A percentile compares a stretch with the other conserved stretches of the same genome.
These are phyloP conservation scores for Sclerotinia sclerotiorum DNA, from an alignment of 2,329 filamentous ascomycete species.

Conservation along the genomic window DNA sequence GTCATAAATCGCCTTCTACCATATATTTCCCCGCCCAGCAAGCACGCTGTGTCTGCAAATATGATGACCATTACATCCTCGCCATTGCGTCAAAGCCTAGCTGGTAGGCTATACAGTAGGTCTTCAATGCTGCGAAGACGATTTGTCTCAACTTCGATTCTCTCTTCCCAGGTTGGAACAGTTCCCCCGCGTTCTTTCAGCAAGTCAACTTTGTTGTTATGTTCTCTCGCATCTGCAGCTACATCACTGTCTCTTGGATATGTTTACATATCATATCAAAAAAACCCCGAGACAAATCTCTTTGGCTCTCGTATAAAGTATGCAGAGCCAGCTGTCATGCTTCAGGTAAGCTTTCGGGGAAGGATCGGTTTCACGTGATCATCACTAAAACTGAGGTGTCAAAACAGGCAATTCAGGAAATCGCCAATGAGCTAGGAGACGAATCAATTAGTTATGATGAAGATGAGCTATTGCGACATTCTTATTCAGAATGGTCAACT, in stretches of 20 bases:
- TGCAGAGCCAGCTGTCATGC: slow-evolving; percentile 21
- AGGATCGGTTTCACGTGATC: not conserved
- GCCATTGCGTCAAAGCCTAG: not conserved
- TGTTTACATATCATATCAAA: slow-evolving; percentile 1
- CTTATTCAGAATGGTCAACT: slow-evolving; percentile 65
- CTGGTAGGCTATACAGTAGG: not conserved
- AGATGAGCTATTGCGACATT: slow-evolving; percentile 59
- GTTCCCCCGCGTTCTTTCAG: slow-evolving; percentile 12
- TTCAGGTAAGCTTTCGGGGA: not conserved
- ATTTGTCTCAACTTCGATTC: not conserved
- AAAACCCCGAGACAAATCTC: not conserved
- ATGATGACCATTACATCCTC: not conserved
- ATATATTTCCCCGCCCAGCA: not conserved
- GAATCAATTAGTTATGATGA: slow-evolving; percentile 36
- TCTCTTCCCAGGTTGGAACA: not conserved
- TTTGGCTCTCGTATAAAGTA: slow-evolving; percentile 19
- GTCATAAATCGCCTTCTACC: not conserved
- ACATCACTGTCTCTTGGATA: slow-evolving; percentile 13
- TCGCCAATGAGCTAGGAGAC: slow-evolving; percentile 4
- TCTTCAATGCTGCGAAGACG: not conserved
- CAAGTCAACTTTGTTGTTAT: slow-evolving; percentile 16
- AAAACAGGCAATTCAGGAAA: slow-evolving; percentile 18
- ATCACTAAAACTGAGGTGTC: not conserved
- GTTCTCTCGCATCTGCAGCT: slow-evolving; percentile 19
- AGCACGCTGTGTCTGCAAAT: not conserved